Evolutionary conservation across 306 rosid genomes (phyloP), one percentile per base, ranked within the genome.

Genomic region (Cucurbita pepo): DNA sequence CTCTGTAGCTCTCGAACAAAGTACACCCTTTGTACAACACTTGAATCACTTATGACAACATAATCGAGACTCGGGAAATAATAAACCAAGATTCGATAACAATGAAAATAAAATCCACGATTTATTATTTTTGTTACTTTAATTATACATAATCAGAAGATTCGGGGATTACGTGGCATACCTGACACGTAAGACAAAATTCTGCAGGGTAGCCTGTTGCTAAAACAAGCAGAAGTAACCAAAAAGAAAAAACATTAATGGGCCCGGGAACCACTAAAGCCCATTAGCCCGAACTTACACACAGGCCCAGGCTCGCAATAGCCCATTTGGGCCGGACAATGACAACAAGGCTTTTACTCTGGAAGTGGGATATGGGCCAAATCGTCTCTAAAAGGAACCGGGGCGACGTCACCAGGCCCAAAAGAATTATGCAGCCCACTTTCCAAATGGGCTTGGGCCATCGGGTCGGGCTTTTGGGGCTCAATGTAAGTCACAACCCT

Each of bases 371-470:
- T 72, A 69, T 82, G 85, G 6, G 81, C 88, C 77, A 92, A 80
- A 64, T 92, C 92, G 78, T 90, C 86, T 81, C 89, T 85, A 25
- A 76, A 85, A 25, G 92, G 93, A 38, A 74, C 53, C 5, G 14
- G 67, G 8, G 53, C 74, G 62, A 77, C 34, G 62, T 78, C 85
- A 37, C 75, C 53, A 8, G 75, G 77, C 52, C 80, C 81, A 43
- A 70, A 10, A 15, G 83, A 37, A 57, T 69, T 45, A n/a, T 10
- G 7, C 15, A 72, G 48, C 19, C 93, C 96, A 10, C 8, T 78
- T 77, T 90, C 96, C 79, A 85, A 21, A 10, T 85, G 80, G 60
- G 48, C 83, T 75, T 87, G 92, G 72, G 79, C 79, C 53, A 21
- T 76, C 0, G 83, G 79, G 71, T 82, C 85, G 60, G 77, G 43